Evolutionary conservation across 2,329 filamentous ascomycete species (phyloP).

Genomic region (Epicoccum sorghinum): DNA sequence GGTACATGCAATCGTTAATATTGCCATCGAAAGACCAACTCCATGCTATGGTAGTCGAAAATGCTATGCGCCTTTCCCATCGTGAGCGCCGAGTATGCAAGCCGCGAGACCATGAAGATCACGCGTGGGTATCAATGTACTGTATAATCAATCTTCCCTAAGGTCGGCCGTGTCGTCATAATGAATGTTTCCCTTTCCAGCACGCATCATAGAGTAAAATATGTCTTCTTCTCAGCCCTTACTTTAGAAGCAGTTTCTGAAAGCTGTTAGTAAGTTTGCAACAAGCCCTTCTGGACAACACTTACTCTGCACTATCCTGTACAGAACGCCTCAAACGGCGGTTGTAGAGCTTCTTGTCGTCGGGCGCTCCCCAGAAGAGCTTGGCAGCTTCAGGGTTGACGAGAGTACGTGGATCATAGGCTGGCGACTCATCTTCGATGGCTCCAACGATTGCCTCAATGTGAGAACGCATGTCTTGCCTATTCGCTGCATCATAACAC

Average conservation of each 20-base stretch:
- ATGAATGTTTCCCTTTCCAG: not conserved
- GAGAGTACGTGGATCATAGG: constrained; percentile 87
- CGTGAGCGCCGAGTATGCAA: constrained; percentile 34
- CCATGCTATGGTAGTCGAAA: constrained; percentile 19
- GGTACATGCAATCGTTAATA: not conserved
- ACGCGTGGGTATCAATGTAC: constrained; percentile 38
- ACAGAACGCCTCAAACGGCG: constrained; percentile 80
- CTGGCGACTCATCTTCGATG: constrained; percentile 85
- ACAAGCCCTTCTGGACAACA: not conserved
- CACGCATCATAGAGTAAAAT: not conserved
- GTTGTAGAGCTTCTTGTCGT: constrained; percentile 84
- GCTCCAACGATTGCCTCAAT: constrained; percentile 81
- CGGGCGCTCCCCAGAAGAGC: constrained; percentile 81
- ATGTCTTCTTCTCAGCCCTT: not conserved
- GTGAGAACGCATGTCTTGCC: constrained; percentile 80
- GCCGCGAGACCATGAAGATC: constrained; percentile 19
- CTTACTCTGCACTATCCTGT: constrained; percentile 59
- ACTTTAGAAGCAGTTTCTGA: constrained; percentile 33
- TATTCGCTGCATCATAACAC: constrained; percentile 73
- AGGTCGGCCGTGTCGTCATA: constrained; percentile 26
- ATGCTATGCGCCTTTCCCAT: constrained; percentile 19
- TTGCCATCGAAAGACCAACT: constrained; percentile 10
- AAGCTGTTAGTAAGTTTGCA: not conserved
- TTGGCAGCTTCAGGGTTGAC: constrained; percentile 86
- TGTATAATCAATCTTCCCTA: constrained; percentile 28